These are phyloP conservation scores for Drechslera avenae DNA, from an alignment of 2,329 filamentous ascomycete genomes.

Conservation along the genomic window DNA sequence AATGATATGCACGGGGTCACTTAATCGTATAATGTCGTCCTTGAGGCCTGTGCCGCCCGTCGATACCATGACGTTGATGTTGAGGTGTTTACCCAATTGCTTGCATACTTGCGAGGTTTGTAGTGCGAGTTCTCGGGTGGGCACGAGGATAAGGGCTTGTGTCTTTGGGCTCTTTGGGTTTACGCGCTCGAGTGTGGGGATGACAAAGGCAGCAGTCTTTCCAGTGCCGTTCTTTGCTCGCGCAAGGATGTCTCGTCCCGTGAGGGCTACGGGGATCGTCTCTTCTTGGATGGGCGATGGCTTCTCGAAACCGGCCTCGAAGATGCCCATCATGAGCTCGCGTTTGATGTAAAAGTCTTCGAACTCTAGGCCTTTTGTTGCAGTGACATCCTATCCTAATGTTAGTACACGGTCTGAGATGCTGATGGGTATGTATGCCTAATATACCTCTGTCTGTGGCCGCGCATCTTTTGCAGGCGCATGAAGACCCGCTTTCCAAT, in stretches of 20 bases:
- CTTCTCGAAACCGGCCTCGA: constrained; percentile 98
- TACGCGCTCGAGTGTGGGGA: constrained; percentile 91
- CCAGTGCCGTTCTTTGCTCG: constrained; percentile 98
- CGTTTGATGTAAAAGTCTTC: constrained; percentile 96
- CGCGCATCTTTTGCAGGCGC: constrained; percentile 75
- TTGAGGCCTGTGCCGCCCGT: constrained; percentile 94
- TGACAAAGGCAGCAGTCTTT: constrained; percentile 97
- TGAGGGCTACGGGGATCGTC: constrained; percentile 94
- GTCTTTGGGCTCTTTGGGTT: constrained; percentile 97
- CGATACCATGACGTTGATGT: constrained; percentile 98
- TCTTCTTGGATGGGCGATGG: constrained; percentile 99
- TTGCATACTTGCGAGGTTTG: constrained; percentile 99
- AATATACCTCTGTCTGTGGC: constrained; percentile 76
- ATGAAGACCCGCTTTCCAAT: constrained; percentile 78
- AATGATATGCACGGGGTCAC: constrained; percentile 94
- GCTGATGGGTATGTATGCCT: background rate
- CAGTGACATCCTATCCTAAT: constrained; percentile 83
- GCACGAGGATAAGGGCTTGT: constrained; percentile 93
- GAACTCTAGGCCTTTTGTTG: constrained; percentile 96
- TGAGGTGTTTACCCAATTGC: constrained; percentile 94
- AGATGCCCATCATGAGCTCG: constrained; percentile 97
- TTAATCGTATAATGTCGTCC: constrained; percentile 94
- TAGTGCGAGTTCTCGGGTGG: constrained; percentile 93
- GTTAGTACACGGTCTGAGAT: constrained; percentile 9
- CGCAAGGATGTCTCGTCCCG: constrained; percentile 91